phyloP scores from a whole-genome alignment of 371 early-diverging fungal species.

The Nematocida sp. region DNA sequence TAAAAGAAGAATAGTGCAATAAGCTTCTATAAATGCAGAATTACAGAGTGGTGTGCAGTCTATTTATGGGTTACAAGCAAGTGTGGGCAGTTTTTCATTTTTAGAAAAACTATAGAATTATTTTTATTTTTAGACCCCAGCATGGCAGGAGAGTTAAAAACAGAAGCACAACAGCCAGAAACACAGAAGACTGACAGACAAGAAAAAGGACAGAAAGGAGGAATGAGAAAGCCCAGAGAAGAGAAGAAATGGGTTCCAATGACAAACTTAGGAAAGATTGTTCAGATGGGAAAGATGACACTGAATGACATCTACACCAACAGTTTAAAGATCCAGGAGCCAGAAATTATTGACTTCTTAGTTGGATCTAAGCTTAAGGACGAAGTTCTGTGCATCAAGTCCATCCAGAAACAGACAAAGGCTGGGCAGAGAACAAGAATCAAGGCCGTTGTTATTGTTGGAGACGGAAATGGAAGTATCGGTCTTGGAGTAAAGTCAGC shows the following conservation, averaged over 20 bases:
- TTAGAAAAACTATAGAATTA: constrained; percentile 19
- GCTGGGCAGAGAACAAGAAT: constrained; percentile 99
- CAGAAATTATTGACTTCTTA: constrained; percentile 96
- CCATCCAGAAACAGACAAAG: constrained; percentile 99
- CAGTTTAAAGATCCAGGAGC: constrained; percentile 96
- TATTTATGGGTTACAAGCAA: no score
- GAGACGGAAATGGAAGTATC: constrained; percentile 92
- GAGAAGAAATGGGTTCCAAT: constrained; percentile 71
- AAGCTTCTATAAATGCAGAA: no score
- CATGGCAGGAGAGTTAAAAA: constrained; percentile 13
- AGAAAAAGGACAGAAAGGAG: constrained; percentile 23
- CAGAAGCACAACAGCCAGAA: constrained; percentile 12
- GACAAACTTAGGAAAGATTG: constrained; percentile 70
- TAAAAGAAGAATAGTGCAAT: no score
- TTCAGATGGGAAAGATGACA: constrained; percentile 71
- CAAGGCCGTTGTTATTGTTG: constrained; percentile 97
- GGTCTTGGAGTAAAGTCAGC: constrained; percentile 97
- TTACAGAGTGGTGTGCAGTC: no score
- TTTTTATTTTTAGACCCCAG: constrained; percentile 48
- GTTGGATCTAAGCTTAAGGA: constrained; percentile 82
- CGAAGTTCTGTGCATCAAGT: constrained; percentile 97
- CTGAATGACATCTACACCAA: constrained; percentile 90
- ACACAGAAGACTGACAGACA: constrained; percentile 25
- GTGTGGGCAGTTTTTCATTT: neutral
- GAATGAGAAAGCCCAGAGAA: constrained; percentile 29